Percentiles rank a stretch among this genome's conserved stretches.
Conservation (phyloP, 805 yeast species). For the Myxozyma monticola region DNA sequence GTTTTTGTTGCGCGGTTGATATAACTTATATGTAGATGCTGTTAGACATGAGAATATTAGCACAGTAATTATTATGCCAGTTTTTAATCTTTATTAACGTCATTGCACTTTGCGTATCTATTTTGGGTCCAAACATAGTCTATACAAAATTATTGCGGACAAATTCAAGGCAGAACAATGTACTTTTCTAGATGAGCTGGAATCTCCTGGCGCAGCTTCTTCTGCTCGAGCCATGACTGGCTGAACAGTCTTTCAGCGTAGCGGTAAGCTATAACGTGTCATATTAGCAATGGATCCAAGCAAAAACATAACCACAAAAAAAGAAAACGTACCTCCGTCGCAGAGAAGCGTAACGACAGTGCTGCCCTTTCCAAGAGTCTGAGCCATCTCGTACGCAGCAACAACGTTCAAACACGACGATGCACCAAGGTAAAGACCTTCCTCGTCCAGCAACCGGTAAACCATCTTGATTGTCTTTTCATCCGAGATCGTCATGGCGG, state of each 20-base stretch:
- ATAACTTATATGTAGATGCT: neutral
- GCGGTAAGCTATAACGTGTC: slow-evolving; percentile 43
- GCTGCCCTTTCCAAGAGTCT: slow-evolving; percentile 67
- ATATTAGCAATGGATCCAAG: neutral
- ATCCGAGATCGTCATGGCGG: slow-evolving; percentile 77
- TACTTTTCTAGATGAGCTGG: slow-evolving; percentile 74
- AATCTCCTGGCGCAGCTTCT: slow-evolving; percentile 58
- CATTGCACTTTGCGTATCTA: too few relatives aligned
- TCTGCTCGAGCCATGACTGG: slow-evolving; percentile 70
- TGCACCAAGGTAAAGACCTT: slow-evolving; percentile 88
- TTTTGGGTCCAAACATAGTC: too few relatives aligned
- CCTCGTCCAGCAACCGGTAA: slow-evolving; percentile 79
- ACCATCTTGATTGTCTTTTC: slow-evolving; percentile 80
- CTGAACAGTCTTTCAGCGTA: slow-evolving; percentile 81
- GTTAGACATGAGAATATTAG: neutral
- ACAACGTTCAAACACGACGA: slow-evolving; percentile 88
- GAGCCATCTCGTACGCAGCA: slow-evolving; percentile 80
- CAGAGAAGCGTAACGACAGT: slow-evolving; percentile 87
- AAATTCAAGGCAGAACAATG: slow-evolving; percentile 45
- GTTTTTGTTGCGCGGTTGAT: too few relatives aligned
- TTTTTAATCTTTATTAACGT: too few relatives aligned
- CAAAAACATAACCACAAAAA: neutral
- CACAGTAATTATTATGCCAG: neutral
- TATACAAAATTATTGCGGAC: too few relatives aligned
- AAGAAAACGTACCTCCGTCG: slow-evolving; percentile 56